A percentile compares a stretch with the other conserved stretches of the same genome.
These are phyloP conservation scores for Yamadazyma olivae DNA, from an alignment of 805 yeast species.

Conservation along the genomic window DNA sequence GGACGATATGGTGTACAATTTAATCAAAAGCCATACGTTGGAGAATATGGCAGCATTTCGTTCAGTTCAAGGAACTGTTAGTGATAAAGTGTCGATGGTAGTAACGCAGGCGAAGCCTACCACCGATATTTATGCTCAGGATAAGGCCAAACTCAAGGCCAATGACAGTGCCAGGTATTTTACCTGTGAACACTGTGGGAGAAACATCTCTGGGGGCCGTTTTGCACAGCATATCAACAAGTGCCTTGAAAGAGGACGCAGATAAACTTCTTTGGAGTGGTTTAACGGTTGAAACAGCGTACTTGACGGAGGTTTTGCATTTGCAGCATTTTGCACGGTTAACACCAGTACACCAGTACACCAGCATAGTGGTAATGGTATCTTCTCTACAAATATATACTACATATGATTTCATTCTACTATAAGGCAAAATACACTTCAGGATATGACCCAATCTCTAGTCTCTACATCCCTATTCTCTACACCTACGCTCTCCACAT, in stretches of 20 bases:
- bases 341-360: too few relatives aligned
- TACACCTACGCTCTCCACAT: too few relatives aligned
- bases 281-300: too few relatives aligned
- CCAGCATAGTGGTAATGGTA: too few relatives aligned
- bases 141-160: conserved; percentile 38
- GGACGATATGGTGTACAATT: conserved; percentile 29
- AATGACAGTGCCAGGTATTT: conserved; percentile 59
- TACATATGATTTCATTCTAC: too few relatives aligned
- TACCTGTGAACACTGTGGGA: conserved; percentile 73
- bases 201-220: conserved; percentile 87
- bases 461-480: too few relatives aligned
- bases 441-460: too few relatives aligned
- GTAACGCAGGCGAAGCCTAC: conserved; percentile 13
- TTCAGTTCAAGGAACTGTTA: conserved; percentile 16
- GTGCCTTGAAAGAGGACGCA: conserved; percentile 71
- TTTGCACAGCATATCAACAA: conserved; percentile 93
- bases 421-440: too few relatives aligned
- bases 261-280: background rate
- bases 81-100: conserved; percentile 14
- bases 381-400: too few relatives aligned
- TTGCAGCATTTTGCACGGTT: too few relatives aligned
- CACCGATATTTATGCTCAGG: conserved; percentile 51
- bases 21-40: conserved; percentile 30
- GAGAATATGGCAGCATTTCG: conserved; percentile 20
- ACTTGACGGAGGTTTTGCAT: too few relatives aligned